Evolutionary conservation across 2,329 filamentous ascomycete genomes (phyloP), one percentile per base, ranked within the genome.

Genomic region (Botryosphaeria dothidea): DNA sequence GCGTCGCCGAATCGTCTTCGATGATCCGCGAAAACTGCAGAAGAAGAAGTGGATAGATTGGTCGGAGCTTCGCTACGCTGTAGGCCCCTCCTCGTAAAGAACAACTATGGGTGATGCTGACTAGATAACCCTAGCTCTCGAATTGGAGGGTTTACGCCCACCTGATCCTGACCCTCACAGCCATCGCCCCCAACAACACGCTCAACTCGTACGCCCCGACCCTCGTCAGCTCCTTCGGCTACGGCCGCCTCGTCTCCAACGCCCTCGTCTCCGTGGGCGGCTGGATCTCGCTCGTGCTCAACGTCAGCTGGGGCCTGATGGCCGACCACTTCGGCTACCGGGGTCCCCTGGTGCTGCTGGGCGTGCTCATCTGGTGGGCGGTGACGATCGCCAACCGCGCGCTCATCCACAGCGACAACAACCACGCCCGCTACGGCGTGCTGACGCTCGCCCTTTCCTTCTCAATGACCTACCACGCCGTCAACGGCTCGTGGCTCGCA

Each of bases 161-260:
- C 56, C 69, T 75, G 46, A 56, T 75, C n/a, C 71, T 76, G 60
- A 75, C 74, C 0, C 63, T 76, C 23, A 69, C 67, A 52, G 74
- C 73, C 65, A 72, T 75, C 45, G 72, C 72, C 0, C 74, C 74
- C 3, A 69, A 71, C 57, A 71, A 69, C 31, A 73, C 70, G 1
- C 71, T 76, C 58, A 70, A 72, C 49, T 73, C 72, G 9, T 76
- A 76, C 54, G 72, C 73, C 5, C 74, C 74, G 3, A 73, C 73
- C 1, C 69, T 75, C 21, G 73, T 76, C 29, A 64, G 62, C 7
- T 62, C 56, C 11, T 71, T 71, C 41, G 73, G 73, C 23, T 74
- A 75, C 57, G 66, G 36, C 7, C 68, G 69, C 1, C 67, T 76
- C 11, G 68, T 66, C 21, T 70, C 73, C 48, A 76, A 76, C 61